Conservation (phyloP, 2,329 filamentous ascomycete species). For the Trichoderma aggressivum region DNA sequence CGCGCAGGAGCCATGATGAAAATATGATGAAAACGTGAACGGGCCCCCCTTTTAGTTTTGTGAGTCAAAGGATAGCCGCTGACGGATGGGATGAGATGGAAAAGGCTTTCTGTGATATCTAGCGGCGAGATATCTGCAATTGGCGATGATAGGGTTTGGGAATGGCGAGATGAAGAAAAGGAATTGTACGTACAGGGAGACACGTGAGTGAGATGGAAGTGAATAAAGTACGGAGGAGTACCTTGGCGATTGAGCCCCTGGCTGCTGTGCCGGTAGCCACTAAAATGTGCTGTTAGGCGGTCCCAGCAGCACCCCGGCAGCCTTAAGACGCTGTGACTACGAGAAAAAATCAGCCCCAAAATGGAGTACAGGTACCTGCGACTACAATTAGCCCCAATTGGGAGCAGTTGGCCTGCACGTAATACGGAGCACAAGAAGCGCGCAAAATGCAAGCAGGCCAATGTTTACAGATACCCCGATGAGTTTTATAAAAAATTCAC, state of each 20-base stretch:
- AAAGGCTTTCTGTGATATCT: not conserved
- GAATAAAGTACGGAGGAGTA: slow-evolving; percentile 2
- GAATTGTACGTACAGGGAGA: slow-evolving; percentile 6
- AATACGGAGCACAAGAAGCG: not conserved
- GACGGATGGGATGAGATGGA: not conserved
- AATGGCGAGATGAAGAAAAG: not conserved
- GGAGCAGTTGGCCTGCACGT: not conserved
- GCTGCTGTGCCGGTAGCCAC: not conserved
- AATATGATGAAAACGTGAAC: not conserved
- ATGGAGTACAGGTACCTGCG: not conserved
- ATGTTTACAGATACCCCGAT: not conserved
- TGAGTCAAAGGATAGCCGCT: not conserved
- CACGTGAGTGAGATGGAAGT: slow-evolving; percentile 17
- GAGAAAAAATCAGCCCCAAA: not conserved
- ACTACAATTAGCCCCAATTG: not conserved
- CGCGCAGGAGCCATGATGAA: slow-evolving; percentile 42
- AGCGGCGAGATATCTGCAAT: not conserved
- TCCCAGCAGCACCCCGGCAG: not conserved
- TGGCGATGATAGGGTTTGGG: not conserved
- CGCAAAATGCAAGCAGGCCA: not conserved
- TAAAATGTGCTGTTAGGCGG: not conserved
- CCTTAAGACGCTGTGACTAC: not conserved
- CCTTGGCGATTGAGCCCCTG: slow-evolving; percentile 1
- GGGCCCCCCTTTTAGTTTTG: not conserved
- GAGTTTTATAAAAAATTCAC: not conserved